Evolutionary conservation across 805 yeast species (phyloP).

Genomic region (Candida sonorensis): DNA sequence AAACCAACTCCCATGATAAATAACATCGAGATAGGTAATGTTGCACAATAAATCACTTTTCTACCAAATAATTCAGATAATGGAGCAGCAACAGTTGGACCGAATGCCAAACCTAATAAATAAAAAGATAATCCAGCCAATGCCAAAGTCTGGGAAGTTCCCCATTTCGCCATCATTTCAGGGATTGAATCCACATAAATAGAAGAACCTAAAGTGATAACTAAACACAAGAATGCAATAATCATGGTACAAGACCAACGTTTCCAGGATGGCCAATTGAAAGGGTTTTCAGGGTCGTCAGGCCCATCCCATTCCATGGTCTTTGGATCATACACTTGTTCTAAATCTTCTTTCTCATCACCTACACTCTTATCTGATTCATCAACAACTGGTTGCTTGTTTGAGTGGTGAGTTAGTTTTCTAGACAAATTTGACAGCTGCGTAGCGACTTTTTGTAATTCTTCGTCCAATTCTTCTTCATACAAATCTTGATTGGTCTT

Average conservation of each 20-base stretch:
- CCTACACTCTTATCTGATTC: conserved; percentile 1
- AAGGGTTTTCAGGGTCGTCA: conserved; percentile 56
- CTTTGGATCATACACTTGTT: conserved; percentile 31
- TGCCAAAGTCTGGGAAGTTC: conserved; percentile 53
- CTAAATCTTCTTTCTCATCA: conserved; percentile 19
- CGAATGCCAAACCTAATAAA: conserved; percentile 62
- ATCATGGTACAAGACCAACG: conserved; percentile 63
- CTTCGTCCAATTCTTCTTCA: conserved; percentile 17
- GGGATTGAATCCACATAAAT: conserved; percentile 60
- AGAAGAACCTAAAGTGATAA: conserved; percentile 71
- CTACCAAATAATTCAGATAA: conserved; percentile 66
- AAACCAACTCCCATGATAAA: conserved; percentile 72
- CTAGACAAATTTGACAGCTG: conserved; percentile 14
- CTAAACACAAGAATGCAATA: conserved; percentile 58
- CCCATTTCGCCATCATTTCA: conserved; percentile 40
- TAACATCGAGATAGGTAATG: conserved; percentile 62
- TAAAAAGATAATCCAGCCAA: conserved; percentile 66
- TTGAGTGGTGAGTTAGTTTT: conserved; percentile 7
- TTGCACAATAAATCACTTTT: conserved; percentile 48
- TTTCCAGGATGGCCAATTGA: conserved; percentile 58
- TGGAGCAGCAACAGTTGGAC: conserved; percentile 69
- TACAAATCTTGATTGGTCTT: conserved; percentile 12
- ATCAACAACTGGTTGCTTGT: conserved; percentile 5
- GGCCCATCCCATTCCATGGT: conserved; percentile 55
- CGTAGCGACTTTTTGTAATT: conserved; percentile 17